Evolutionary conservation across 345 rosid species (phyloP), one percentile per base, ranked within the genome.

Genomic region (Citrus sinensis): DNA sequence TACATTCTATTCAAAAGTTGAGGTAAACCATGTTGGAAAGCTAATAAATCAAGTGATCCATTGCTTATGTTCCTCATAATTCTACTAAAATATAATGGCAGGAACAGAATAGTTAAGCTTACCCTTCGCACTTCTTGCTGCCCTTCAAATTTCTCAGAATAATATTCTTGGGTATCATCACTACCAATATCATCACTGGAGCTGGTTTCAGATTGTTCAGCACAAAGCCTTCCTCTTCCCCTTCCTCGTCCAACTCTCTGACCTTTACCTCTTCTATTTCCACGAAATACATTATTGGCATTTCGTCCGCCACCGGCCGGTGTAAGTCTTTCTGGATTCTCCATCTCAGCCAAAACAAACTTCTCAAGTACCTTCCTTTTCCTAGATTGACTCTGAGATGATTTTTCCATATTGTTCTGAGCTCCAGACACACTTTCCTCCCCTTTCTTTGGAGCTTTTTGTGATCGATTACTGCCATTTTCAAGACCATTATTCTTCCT

Each of bases 101-200:
- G 67, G 40, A 74, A 30, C 22, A 27, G 59, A 37, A 78, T 59
- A 61, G 39, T 34, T n/a, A 42, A 65, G 64, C 92, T 88, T 86
- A 95, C 98, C 91, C 90, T 88, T 73, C 92, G 93, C 79, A 85
- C 79, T 77, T 76, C 86, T 78, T 85, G 86, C 69, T 69, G 82
- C 34, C 66, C 51, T 63, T 85, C 54, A 7, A 76, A 79, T 74
- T 80, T 83, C 79, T 80, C 76, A 29, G n/a, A 74, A 72, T 72
- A 42, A 67, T 56, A 75, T 75, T 80, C 85, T 58, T 56, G 82
- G 68, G 77, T 72, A 40, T 82, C 82, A 66, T 81, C 79, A 46
- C 73, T 83, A 75, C 82, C 77, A 51, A 73, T 82, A 66, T 40
- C 85, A 81, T 81, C 86, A 82, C 76, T 80, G 67, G 88, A 83